Conservation (phyloP, 208 protist species). For the Crithidia bombi region DNA sequence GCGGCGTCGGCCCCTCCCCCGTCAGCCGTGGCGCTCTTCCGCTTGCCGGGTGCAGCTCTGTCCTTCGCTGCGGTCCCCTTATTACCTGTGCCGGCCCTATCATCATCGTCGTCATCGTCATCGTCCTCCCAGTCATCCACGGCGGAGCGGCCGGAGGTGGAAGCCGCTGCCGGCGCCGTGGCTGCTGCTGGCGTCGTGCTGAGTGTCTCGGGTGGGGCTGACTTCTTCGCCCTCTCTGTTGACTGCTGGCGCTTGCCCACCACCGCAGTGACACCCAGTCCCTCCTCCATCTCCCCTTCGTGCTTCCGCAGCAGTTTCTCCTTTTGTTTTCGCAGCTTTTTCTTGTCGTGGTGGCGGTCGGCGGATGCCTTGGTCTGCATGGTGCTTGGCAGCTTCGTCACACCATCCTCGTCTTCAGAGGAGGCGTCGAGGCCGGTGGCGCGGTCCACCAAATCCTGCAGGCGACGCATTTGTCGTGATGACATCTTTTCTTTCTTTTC, state of each 20-base stretch:
- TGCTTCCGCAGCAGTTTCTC: constrained; percentile 7
- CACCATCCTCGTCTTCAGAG: constrained; percentile 24
- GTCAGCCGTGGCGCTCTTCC: background rate
- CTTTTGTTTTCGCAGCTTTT: constrained; percentile 14
- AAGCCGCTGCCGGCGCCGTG: background rate
- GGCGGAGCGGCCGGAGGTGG: background rate
- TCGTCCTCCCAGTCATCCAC: constrained; percentile 33
- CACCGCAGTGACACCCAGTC: background rate
- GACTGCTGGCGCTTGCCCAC: background rate
- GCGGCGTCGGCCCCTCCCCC: background rate
- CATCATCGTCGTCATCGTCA: constrained; percentile 1
- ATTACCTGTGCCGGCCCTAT: background rate
- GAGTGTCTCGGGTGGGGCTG: too few species aligned
- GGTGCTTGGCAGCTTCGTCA: constrained; percentile 25
- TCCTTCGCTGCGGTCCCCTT: constrained; percentile 6
- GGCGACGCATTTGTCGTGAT: constrained; percentile 71
- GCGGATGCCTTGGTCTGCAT: constrained; percentile 30
- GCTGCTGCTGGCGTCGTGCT: too few species aligned
- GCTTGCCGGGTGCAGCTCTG: background rate
- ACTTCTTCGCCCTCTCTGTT: background rate
- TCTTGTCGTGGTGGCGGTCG: constrained; percentile 28
- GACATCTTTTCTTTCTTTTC: constrained; percentile 55
- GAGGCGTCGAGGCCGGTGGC: constrained; percentile 70
- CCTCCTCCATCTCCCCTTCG: constrained; percentile 1
- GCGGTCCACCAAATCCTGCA: constrained; percentile 77